Percentiles rank a stretch among this genome's conserved stretches.
Conservation (phyloP, 2,329 filamentous ascomycete genomes). For the Elsinoe perseae region DNA sequence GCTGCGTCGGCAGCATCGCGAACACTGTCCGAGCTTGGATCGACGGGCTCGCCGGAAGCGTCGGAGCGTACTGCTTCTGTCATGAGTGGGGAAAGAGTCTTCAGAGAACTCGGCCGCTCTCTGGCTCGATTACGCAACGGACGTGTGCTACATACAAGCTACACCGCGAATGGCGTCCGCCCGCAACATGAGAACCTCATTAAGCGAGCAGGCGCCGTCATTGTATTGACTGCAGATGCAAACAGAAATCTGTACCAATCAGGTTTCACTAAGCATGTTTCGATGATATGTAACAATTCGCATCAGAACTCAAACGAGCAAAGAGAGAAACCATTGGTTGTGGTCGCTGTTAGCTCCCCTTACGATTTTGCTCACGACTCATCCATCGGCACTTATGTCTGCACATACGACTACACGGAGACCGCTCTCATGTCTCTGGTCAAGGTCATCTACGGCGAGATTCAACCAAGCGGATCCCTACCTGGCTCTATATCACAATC, state of each 20-base stretch:
- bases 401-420: slow-evolving; percentile 94
- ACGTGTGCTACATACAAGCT: slow-evolving; percentile 85
- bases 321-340: slow-evolving; percentile 73
- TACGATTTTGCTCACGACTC: slow-evolving; percentile 96
- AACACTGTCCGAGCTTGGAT: slow-evolving; percentile 56
- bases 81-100: slow-evolving; percentile 89
- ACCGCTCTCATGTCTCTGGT: slow-evolving; percentile 80
- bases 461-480: slow-evolving; percentile 48
- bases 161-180: slow-evolving; percentile 84
- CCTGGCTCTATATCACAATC: slow-evolving; percentile 75
- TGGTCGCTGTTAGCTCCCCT: slow-evolving; percentile 87
- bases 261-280: slow-evolving; percentile 90
- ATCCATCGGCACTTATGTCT: slow-evolving; percentile 83
- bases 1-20: slow-evolving; percentile 79
- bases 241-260: slow-evolving; percentile 91
- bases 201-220: slow-evolving; percentile 76
- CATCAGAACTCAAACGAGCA: slow-evolving; percentile 62
- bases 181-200: slow-evolving; percentile 92
- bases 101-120: slow-evolving; percentile 78
- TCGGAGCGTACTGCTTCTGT: slow-evolving; percentile 54
- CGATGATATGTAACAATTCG: slow-evolving; percentile 87
- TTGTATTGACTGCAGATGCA: slow-evolving; percentile 87
- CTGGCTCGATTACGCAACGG: slow-evolving; percentile 80
- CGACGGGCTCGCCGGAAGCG: slow-evolving; percentile 49
- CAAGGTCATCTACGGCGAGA: slow-evolving; percentile 72